Evolutionary conservation across 75 land plant genomes (phyloP), one percentile per base, ranked within the genome.

Genomic region (Selaginella moellendorffii): DNA sequence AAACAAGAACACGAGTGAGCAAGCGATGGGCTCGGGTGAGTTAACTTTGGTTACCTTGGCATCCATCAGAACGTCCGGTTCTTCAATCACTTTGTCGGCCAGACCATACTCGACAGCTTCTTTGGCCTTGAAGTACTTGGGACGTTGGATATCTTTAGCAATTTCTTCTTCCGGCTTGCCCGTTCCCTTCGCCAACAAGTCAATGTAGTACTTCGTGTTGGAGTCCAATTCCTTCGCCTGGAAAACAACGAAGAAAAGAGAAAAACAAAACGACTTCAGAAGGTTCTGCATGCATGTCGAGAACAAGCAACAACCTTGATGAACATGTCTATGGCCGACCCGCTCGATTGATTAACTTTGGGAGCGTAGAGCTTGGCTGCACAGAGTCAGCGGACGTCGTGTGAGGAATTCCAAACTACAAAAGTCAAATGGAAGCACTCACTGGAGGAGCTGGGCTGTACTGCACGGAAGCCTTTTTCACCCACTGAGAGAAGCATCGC

Each of bases 91-190:
- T 77, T 77, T 85, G 69, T 92, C 97, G 21, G 96, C 90, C 61
- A 92, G 61, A 31, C 97, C 97, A 71, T 92, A 92, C 0, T 76
- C 85, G 54, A 92, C 84, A 1, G 97, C 90, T 63, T 83, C 88
- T 31, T 85, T 74, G 29, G 90, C 80, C 70, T 65, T 70, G 65
- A 88, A 83, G 27, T 83, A 78, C 58, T 76, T 88, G 18, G 80
- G 78, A 27, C 82, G 79, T 31, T 78, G 78, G 26, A 92, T 76
- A 54, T 92, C 95, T 53, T 81, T 79, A 2, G 71, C 74, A 63
- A 88, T 79, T 68, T 85, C 96, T 54, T 92, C 97, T 67, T 77
- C 71, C 9, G 78, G 27, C 63, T 88, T 92, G 2, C 96, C 96
- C 52, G 66, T 92, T 21, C 96, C 90, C 66, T 83, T 71, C 1